These are phyloP conservation scores for Saccharomycodes ludwigii DNA, from an alignment of 805 yeast species.

Conservation along the genomic window DNA sequence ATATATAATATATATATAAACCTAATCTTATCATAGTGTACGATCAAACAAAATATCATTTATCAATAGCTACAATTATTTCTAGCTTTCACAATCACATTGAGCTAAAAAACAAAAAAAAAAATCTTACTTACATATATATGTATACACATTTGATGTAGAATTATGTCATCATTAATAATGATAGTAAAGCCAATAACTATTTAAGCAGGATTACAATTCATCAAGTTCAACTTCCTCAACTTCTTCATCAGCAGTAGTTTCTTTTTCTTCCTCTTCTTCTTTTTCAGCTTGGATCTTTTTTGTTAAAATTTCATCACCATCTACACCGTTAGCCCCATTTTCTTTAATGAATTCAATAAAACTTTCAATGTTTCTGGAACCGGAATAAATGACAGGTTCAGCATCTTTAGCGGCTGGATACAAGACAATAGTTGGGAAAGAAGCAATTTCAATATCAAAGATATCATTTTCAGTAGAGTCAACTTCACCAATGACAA, in stretches of 20 bases:
- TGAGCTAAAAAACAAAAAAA: too few relatives aligned
- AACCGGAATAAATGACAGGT: slow-evolving; percentile 55
- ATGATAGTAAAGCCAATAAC: too few relatives aligned
- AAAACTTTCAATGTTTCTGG: slow-evolving; percentile 63
- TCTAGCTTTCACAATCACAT: too few relatives aligned
- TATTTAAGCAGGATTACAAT: slow-evolving; percentile 14
- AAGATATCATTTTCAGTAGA: slow-evolving; percentile 78
- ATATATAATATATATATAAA: slow-evolving; percentile 1
- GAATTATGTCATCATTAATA: too few relatives aligned
- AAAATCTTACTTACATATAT: too few relatives aligned
- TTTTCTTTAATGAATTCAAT: slow-evolving; percentile 57
- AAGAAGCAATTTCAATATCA: slow-evolving; percentile 69
- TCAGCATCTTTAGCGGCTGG: slow-evolving; percentile 71
- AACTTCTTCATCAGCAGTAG: slow-evolving; percentile 11
- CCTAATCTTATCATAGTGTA: background rate
- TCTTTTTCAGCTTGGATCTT: slow-evolving; percentile 9
- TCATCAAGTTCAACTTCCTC: slow-evolving; percentile 21
- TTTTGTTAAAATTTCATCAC: slow-evolving; percentile 22
- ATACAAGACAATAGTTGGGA: slow-evolving; percentile 84
- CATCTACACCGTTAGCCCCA: slow-evolving; percentile 56
- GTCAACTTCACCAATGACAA: slow-evolving; percentile 76
- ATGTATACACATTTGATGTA: too few relatives aligned
- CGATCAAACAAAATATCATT: too few relatives aligned
- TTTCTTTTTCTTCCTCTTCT: slow-evolving; percentile 8
- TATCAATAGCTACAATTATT: too few relatives aligned